A percentile compares a stretch with the other conserved stretches of the same genome.
phyloP scores from a whole-genome alignment of 345 rosid genomes.

The Camelina hispida region DNA sequence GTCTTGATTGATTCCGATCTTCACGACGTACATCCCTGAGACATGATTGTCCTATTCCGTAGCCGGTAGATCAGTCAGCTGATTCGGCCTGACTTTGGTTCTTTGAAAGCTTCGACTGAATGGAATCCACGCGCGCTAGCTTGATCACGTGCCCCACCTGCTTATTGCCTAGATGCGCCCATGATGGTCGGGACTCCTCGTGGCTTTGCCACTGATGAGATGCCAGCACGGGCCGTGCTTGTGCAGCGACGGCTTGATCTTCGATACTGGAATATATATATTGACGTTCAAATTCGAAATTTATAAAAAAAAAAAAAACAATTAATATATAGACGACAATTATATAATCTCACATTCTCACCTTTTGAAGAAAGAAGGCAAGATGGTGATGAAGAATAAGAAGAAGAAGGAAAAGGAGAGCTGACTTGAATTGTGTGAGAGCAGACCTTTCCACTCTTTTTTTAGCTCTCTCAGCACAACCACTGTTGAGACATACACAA shows the following conservation, averaged over 20 bases:
- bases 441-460: conserved; percentile 16
- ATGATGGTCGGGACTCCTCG: conserved; percentile 14
- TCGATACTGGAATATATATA: conserved; percentile 30
- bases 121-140: conserved; percentile 53
- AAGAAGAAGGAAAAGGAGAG: conserved; percentile 48
- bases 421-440: conserved; percentile 45
- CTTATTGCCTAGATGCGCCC: too few species aligned
- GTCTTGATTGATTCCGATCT: conserved; percentile 52
- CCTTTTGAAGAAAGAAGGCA: conserved; percentile 54
- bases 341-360: conserved; percentile 38
- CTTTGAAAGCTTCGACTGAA: conserved; percentile 49
- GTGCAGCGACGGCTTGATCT: conserved; percentile 55
- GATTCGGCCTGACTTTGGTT: neutral
- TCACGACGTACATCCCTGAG: conserved; percentile 49
- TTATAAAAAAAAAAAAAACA: too few species aligned
- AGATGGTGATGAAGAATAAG: conserved; percentile 28
- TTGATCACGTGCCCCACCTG: conserved; percentile 58
- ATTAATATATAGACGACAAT: too few species aligned
- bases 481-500: conserved; percentile 28
- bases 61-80: conserved; percentile 48
- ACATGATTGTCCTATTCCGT: conserved; percentile 52
- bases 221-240: conserved; percentile 65
- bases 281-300: neutral
- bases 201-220: conserved; percentile 30
- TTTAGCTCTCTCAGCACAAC: conserved; percentile 32